These are phyloP conservation scores for Lunularia cruciata DNA, from an alignment of 225 moss, liverwort and hornwort genomes.

Conservation along the genomic window DNA sequence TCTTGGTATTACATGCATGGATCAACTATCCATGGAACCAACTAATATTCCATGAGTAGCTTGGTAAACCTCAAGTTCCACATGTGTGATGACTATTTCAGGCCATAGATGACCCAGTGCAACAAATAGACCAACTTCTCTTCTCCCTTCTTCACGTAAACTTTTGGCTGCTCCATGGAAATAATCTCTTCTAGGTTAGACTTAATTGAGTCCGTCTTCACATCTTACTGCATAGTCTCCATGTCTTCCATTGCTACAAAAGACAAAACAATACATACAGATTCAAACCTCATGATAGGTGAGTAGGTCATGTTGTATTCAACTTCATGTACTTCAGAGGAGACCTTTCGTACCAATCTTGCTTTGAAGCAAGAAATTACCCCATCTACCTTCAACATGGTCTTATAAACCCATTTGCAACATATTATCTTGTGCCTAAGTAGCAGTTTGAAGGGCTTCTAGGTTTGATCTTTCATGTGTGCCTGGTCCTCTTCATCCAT, in stretches of 20 bases:
- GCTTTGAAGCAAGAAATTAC: constrained; percentile 20
- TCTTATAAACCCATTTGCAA: constrained; percentile 27
- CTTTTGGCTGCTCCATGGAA: constrained; percentile 18
- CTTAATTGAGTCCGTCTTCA: constrained; percentile 11
- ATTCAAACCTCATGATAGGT: constrained; percentile 10
- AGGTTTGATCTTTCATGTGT: constrained; percentile 18
- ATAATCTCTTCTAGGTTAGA: not conserved
- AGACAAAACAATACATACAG: too few relatives aligned
- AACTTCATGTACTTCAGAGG: constrained; percentile 8
- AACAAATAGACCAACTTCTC: not conserved
- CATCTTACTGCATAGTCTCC: constrained; percentile 16
- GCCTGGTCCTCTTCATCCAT: too few relatives aligned
- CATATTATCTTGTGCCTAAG: not conserved
- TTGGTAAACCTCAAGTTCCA: too few relatives aligned
- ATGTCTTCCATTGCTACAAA: too few relatives aligned
- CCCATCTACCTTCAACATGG: constrained; percentile 12
- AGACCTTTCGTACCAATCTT: constrained; percentile 19
- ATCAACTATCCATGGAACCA: not conserved
- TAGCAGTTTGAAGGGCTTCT: constrained; percentile 10
- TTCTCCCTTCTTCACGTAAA: not conserved
- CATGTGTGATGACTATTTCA: too few relatives aligned
- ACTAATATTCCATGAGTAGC: not conserved
- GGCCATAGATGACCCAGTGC: not conserved
- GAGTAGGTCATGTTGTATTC: constrained; percentile 33
- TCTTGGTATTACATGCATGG: too few relatives aligned